Evolutionary conservation across 2,329 filamentous ascomycete species (phyloP).

Genomic region (Calonectria montana): DNA sequence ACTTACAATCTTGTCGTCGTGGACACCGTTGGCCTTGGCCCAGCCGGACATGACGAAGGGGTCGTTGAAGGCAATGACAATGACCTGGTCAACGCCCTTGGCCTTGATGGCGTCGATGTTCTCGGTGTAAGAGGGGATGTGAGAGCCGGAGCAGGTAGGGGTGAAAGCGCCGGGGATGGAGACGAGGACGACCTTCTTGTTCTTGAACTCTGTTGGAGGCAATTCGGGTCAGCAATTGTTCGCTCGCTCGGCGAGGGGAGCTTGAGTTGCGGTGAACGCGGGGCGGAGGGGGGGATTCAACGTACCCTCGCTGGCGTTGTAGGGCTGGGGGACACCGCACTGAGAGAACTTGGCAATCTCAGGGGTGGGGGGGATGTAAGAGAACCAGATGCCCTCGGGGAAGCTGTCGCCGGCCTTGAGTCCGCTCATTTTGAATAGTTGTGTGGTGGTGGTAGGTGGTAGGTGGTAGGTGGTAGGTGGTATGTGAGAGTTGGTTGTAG

Average conservation of each 20-base stretch:
- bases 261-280: slow-evolving; percentile 14
- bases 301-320: slow-evolving; percentile 80
- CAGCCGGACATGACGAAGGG: slow-evolving; percentile 88
- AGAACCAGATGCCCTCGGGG: slow-evolving; percentile 84
- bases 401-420: slow-evolving; percentile 87
- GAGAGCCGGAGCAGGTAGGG: slow-evolving; percentile 83
- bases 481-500: slow-evolving; percentile 8
- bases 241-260: neutral
- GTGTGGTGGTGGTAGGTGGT: slow-evolving; percentile 5
- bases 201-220: slow-evolving; percentile 59
- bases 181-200: slow-evolving; percentile 68
- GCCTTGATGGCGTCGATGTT: slow-evolving; percentile 76
- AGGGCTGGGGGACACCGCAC: slow-evolving; percentile 83
- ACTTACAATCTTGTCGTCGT: slow-evolving; percentile 71
- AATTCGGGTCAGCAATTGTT: slow-evolving; percentile 15
- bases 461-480: neutral
- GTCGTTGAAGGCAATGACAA: slow-evolving; percentile 88
- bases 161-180: slow-evolving; percentile 81
- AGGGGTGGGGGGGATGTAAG: slow-evolving; percentile 81
- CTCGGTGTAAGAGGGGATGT: slow-evolving; percentile 84
- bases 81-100: slow-evolving; percentile 86
- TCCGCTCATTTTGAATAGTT: slow-evolving; percentile 61
- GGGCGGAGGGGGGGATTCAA: slow-evolving; percentile 14
- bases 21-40: slow-evolving; percentile 88
- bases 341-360: slow-evolving; percentile 76